Evolutionary conservation across 148 eudicot species (phyloP), one percentile per base, ranked within the genome.

Genomic region (Nepenthes mirabilis): DNA sequence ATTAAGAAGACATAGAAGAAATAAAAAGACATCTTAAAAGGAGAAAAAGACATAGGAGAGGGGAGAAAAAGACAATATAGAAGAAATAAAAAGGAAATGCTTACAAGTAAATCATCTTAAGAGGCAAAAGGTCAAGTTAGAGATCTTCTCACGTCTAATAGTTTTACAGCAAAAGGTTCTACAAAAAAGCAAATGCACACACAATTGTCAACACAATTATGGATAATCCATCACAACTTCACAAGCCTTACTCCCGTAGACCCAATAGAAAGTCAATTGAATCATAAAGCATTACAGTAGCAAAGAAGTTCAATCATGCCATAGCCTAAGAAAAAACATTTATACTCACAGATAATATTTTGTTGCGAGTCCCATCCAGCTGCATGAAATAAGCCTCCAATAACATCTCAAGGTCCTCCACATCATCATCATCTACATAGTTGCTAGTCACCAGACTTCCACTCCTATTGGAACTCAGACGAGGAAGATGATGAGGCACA

Each of bases 351-450:
- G 95, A 89, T 37, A 93, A 61, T 69, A 93, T 93, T 69, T 89
- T 93, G 79, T 93, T 86, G 49, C 95, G 83, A 53, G 91, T 89
- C 53, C 96, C 91, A 74, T 89, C 96, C 72, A 93, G 67, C 72
- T 93, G 99, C 95, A 86, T 89, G 78, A 89, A 93, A 77, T 86
- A 93, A 56, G 96, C 95, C 79, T 86, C 96, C 37, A 91, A 79
- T 68, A 91, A 76, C 96, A 91, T 91, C 70, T 91, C 98, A 59
- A 91, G 78, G 72, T 91, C 99, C 65, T 93, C 99, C 65, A 88
- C 96, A 62, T 93, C 89, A 52, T 80, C 65, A 49, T 80, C 85
- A 65, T 79, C 60, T 56, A 65, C 56, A 68, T 82, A 68, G 74
- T 71, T 81, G 80, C 87, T 76, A 47, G 85, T 77, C 70, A 79